These are phyloP conservation scores for Geotrichum candidum DNA, from an alignment of 1,139 yeast genomes.

Conservation along the genomic window DNA sequence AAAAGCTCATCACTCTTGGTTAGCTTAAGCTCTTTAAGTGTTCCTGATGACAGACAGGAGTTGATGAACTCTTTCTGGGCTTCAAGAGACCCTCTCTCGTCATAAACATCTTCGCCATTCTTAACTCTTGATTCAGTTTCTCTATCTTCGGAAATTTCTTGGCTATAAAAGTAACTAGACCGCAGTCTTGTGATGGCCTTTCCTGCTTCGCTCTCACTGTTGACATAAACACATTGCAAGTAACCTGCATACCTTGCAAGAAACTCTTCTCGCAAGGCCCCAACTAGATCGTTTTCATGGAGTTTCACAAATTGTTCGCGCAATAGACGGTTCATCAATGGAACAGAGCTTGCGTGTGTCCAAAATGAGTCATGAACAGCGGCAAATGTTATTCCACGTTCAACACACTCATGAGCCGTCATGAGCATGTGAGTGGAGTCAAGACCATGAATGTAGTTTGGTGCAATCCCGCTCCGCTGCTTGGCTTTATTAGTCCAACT, in stretches of 20 bases:
- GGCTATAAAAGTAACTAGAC: conserved; percentile 5
- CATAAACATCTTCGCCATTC: background rate
- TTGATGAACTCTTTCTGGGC: conserved; percentile 43
- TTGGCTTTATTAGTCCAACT: conserved; percentile 71
- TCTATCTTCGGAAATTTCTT: background rate
- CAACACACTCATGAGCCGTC: conserved; percentile 57
- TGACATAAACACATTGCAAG: conserved; percentile 45
- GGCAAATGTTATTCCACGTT: conserved; percentile 64
- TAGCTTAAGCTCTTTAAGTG: conserved; percentile 16
- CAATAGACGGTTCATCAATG: conserved; percentile 54
- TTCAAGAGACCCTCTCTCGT: background rate
- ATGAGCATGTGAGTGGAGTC: conserved; percentile 94
- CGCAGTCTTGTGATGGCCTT: conserved; percentile 19
- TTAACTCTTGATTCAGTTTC: background rate
- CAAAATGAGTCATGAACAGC: conserved; percentile 95
- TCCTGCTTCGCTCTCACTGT: conserved; percentile 41
- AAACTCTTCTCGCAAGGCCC: conserved; percentile 66
- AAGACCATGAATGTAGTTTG: conserved; percentile 84
- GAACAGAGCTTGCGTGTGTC: conserved; percentile 85
- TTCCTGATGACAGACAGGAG: conserved; percentile 15
- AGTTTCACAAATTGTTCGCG: conserved; percentile 70
- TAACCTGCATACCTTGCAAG: conserved; percentile 65
- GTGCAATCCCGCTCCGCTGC: conserved; percentile 85
- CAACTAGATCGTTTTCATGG: conserved; percentile 61
- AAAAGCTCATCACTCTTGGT: conserved; percentile 40